These are phyloP conservation scores for Chaetothyriales sp. DNA, from an alignment of 2,329 filamentous ascomycete species.

Conservation along the genomic window DNA sequence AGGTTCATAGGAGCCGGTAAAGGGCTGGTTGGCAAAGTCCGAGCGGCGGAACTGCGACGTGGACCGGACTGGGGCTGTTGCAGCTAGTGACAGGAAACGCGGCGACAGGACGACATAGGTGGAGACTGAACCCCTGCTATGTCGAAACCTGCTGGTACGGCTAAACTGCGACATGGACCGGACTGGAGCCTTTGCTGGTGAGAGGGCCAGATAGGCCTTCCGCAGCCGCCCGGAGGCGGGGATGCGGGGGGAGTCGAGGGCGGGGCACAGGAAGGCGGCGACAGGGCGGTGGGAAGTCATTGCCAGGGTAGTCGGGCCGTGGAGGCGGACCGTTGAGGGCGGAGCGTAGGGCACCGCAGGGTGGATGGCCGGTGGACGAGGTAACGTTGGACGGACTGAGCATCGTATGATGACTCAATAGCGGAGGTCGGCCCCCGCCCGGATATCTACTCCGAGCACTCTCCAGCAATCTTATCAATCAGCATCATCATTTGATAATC, in stretches of 20 bases:
- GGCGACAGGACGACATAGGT: constrained; percentile 3
- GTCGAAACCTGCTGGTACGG: too few species aligned
- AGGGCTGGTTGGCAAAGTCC: constrained; percentile 49
- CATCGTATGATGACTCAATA: not conserved
- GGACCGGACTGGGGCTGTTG: constrained; percentile 22
- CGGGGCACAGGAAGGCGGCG: constrained; percentile 6
- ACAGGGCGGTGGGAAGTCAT: not conserved
- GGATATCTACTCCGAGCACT: not conserved
- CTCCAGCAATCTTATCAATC: not conserved
- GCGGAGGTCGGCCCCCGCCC: too few species aligned
- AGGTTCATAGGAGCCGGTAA: constrained; percentile 48
- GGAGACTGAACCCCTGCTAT: constrained; percentile 1
- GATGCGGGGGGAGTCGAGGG: constrained; percentile 1
- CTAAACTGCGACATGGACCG: too few species aligned
- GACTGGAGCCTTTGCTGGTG: not conserved
- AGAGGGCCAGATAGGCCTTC: constrained; percentile 4
- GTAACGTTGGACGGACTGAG: too few species aligned
- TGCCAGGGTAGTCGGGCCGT: not conserved
- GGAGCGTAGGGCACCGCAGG: too few species aligned
- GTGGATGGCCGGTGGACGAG: too few species aligned
- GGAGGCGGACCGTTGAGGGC: not conserved
- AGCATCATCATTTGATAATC: not conserved
- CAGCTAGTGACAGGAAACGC: constrained; percentile 18
- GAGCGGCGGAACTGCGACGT: constrained; percentile 41
- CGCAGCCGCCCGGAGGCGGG: constrained; percentile 1